These are phyloP conservation scores for Heliocybe sulcata DNA, from an alignment of 1,284 basidiomycete genomes.

Conservation along the genomic window DNA sequence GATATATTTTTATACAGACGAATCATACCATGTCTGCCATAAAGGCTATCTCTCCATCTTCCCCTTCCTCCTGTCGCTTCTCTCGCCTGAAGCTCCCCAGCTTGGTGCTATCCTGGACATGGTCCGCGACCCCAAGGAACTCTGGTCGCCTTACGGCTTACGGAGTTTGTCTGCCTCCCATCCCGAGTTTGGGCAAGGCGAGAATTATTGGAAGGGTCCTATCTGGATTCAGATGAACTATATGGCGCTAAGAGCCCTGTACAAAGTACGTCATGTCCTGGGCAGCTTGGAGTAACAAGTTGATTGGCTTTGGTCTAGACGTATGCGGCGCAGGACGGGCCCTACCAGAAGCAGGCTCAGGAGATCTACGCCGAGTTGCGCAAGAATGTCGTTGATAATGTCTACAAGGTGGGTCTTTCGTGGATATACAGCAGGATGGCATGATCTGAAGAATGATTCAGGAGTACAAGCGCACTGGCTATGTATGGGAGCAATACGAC, in stretches of 20 bases:
- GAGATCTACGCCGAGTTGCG: slow-evolving; percentile 78
- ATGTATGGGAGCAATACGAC: slow-evolving; percentile 97
- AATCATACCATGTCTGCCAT: slow-evolving; percentile 87
- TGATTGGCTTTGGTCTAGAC: slow-evolving; percentile 38
- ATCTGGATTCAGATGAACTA: slow-evolving; percentile 98
- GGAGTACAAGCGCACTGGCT: slow-evolving; percentile 89
- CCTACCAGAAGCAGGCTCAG: slow-evolving; percentile 66
- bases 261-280: slow-evolving; percentile 63
- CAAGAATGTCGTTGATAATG: slow-evolving; percentile 79
- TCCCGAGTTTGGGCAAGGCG: slow-evolving; percentile 83
- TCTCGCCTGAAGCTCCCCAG: slow-evolving; percentile 70
- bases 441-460: slow-evolving; percentile 23
- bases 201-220: slow-evolving; percentile 96
- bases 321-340: slow-evolving; percentile 76
- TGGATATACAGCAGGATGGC: background rate
- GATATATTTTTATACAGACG: slow-evolving; percentile 45
- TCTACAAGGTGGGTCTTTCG: slow-evolving; percentile 56
- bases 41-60: slow-evolving; percentile 91
- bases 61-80: slow-evolving; percentile 80
- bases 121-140: slow-evolving; percentile 69
- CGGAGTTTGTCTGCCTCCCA: slow-evolving; percentile 82
- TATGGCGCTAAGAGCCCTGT: slow-evolving; percentile 70
- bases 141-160: slow-evolving; percentile 89
- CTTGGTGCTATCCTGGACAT: slow-evolving; percentile 77
- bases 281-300: too few species aligned